These are phyloP conservation scores for Craspedostauros australis DNA, from an alignment of 108 stramenopile species.

Conservation along the genomic window DNA sequence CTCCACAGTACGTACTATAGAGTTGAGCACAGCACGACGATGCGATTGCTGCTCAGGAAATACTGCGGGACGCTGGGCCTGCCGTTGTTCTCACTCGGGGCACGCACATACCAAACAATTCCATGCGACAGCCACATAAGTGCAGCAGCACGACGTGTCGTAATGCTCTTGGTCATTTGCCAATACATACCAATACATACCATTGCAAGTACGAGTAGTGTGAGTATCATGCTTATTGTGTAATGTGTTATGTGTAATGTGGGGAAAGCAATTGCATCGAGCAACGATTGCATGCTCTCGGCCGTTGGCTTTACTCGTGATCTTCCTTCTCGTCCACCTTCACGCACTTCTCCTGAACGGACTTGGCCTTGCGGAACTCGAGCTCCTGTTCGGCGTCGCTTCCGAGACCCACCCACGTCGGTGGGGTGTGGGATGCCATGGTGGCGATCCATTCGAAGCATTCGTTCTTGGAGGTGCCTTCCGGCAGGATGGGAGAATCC, in stretches of 20 bases:
- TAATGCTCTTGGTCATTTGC: not conserved
- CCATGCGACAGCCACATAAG: no score
- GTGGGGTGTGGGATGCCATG: slow-evolving; percentile 66
- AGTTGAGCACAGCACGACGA: no score
- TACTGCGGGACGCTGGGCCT: no score
- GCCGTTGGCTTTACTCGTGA: no score
- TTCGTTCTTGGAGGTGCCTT: slow-evolving; percentile 62
- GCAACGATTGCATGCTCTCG: no score
- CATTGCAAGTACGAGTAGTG: not conserved
- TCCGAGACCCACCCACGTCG: slow-evolving; percentile 79
- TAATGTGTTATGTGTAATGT: no score
- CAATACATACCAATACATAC: not conserved
- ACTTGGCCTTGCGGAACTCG: slow-evolving; percentile 50
- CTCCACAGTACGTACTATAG: no score
- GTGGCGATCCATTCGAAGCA: slow-evolving; percentile 65
- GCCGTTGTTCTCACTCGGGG: no score
- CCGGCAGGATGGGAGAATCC: slow-evolving; percentile 58
- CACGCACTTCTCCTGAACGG: slow-evolving; percentile 45
- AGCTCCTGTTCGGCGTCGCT: slow-evolving; percentile 56
- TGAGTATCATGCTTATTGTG: not conserved
- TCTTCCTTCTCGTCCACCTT: slow-evolving; percentile 15
- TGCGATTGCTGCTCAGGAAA: no score
- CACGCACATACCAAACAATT: no score
- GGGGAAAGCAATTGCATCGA: no score
- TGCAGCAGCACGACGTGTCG: no score